A percentile compares a stretch with the other conserved stretches of the same genome.
Conservation (phyloP, 208 protist genomes). For the Leishmania turanica region DNA sequence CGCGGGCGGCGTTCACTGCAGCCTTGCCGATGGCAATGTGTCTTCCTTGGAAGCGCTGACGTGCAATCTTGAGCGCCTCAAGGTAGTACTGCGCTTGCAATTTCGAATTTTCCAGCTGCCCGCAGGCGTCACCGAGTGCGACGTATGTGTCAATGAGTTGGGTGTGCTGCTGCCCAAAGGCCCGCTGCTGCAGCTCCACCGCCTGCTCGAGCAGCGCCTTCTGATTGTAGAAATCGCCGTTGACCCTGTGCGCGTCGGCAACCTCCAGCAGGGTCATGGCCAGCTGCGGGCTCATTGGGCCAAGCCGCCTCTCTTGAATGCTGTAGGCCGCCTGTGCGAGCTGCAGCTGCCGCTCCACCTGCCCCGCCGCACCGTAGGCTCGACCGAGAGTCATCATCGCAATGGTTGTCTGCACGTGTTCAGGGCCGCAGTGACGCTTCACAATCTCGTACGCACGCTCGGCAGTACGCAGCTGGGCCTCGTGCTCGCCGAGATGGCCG, state of each 20-base stretch:
- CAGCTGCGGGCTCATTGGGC: slow-evolving; percentile 77
- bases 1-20: slow-evolving; percentile 59
- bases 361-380: slow-evolving; percentile 65
- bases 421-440: slow-evolving; percentile 69
- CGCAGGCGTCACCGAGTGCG: slow-evolving; percentile 70
- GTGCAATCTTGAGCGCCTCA: slow-evolving; percentile 71
- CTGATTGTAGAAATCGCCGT: slow-evolving; percentile 68
- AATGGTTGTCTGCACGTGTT: slow-evolving; percentile 80
- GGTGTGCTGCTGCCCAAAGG: slow-evolving; percentile 79
- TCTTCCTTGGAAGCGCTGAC: slow-evolving; percentile 57
- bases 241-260: slow-evolving; percentile 64
- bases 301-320: slow-evolving; percentile 76
- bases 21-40: slow-evolving; percentile 73
- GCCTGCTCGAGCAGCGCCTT: slow-evolving; percentile 77
- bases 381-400: slow-evolving; percentile 72
- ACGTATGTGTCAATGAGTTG: slow-evolving; percentile 77
- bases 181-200: slow-evolving; percentile 76
- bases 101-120: slow-evolving; percentile 57
- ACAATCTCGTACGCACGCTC: slow-evolving; percentile 76
- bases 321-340: slow-evolving; percentile 63
- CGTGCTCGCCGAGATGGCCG: slow-evolving; percentile 67
- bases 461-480: slow-evolving; percentile 57
- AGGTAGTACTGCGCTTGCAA: slow-evolving; percentile 66
- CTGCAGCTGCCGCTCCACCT: slow-evolving; percentile 62
- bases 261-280: slow-evolving; percentile 75